Conservation (phyloP, 1,284 basidiomycete genomes). For the Cutaneotrichosporon mucoides region DNA sequence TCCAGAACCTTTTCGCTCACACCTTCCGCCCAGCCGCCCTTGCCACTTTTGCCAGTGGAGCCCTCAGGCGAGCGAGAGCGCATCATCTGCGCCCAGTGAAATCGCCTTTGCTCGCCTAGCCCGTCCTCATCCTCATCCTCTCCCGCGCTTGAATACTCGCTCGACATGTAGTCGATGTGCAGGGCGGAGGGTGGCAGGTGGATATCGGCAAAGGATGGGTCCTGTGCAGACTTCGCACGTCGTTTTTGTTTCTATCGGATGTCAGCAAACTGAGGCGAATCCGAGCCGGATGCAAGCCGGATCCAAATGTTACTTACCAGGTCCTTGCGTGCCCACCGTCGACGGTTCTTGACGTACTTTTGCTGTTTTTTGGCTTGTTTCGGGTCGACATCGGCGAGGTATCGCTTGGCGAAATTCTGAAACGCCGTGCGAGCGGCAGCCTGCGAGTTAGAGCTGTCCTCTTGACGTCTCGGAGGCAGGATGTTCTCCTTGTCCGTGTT, state of each 20-base stretch:
- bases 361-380: constrained; percentile 32
- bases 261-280: neutral
- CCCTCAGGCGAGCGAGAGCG: constrained; percentile 45
- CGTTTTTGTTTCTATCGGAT: constrained; percentile 45
- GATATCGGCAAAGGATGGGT: constrained; percentile 21
- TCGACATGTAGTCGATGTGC: constrained; percentile 49
- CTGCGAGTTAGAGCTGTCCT: constrained; percentile 8
- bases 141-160: constrained; percentile 47
- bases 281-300: neutral
- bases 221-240: constrained; percentile 32
- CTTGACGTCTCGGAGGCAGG: no score
- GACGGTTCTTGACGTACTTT: constrained; percentile 39
- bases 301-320: constrained; percentile 27
- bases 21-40: constrained; percentile 57
- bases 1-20: constrained; percentile 67
- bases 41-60: constrained; percentile 45
- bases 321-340: constrained; percentile 50
- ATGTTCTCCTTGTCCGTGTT: neutral
- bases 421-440: constrained; percentile 38
- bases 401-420: constrained; percentile 42
- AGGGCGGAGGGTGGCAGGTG: constrained; percentile 31
- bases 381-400: constrained; percentile 36
- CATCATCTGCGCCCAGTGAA: constrained; percentile 13
- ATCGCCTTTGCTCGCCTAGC: constrained; percentile 5
- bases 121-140: constrained; percentile 24